Conservation (phyloP, 768 basidiomycete genomes). For the Termitomyces bulborhizus region DNA sequence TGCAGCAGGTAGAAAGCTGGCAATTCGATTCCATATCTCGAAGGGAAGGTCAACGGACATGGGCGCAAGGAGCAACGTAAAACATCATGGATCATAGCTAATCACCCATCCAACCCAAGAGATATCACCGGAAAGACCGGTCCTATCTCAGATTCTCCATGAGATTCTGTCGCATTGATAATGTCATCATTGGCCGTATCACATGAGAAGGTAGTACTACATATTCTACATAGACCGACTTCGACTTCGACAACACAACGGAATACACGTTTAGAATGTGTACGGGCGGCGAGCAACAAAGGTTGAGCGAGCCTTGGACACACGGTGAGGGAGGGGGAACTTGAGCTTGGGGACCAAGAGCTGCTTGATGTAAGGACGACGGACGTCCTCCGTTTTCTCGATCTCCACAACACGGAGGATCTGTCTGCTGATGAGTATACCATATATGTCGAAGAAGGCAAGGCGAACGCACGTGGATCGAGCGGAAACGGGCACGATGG, state of each 20-base stretch:
- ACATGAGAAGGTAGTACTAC: constrained; percentile 13
- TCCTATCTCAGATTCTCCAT: not conserved
- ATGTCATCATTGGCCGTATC: constrained; percentile 14
- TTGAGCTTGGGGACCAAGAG: constrained; percentile 84
- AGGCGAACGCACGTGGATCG: constrained; percentile 74
- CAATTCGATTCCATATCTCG: constrained; percentile 5
- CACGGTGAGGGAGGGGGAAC: constrained; percentile 95
- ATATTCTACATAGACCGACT: constrained; percentile 11
- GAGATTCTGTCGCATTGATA: constrained; percentile 12
- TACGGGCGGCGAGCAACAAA: constrained; percentile 74
- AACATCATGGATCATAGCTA: not conserved
- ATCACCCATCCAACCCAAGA: constrained; percentile 8
- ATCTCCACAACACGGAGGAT: constrained; percentile 98
- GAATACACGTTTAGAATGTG: constrained; percentile 50
- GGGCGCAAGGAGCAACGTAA: not conserved
- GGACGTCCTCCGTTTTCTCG: constrained; percentile 84
- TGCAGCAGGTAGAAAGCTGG: not conserved
- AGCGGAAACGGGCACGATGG: constrained; percentile 98
- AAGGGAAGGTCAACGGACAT: constrained; percentile 1
- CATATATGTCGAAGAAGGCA: not conserved
- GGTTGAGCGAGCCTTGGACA: constrained; percentile 69
- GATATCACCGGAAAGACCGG: constrained; percentile 1
- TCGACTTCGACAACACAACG: not conserved
- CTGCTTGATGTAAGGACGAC: constrained; percentile 98
- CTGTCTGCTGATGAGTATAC: constrained; percentile 30